These are phyloP conservation scores for Agaricus bisporus DNA, from an alignment of 768 basidiomycete genomes.

Conservation along the genomic window DNA sequence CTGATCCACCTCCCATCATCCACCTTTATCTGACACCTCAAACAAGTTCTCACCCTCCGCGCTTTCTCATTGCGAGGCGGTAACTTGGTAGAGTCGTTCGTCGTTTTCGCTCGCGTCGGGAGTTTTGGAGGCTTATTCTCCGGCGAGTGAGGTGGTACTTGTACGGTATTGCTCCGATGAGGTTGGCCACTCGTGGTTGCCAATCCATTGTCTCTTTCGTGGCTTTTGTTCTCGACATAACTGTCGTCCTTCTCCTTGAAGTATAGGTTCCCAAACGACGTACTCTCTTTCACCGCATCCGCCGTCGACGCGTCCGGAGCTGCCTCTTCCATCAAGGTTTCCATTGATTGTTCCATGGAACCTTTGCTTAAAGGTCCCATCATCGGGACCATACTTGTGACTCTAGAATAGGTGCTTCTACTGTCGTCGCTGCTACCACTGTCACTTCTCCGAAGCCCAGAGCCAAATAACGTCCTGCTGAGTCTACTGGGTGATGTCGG, in stretches of 20 bases:
- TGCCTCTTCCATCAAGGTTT: slow-evolving; percentile 13
- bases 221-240: neutral
- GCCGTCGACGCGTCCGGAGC: slow-evolving; percentile 16
- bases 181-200: slow-evolving; percentile 17
- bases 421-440: slow-evolving; percentile 25
- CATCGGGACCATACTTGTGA: slow-evolving; percentile 10
- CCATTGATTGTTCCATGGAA: slow-evolving; percentile 13
- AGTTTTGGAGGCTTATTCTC: slow-evolving; percentile 46
- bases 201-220: slow-evolving; percentile 2
- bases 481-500: slow-evolving; percentile 33
- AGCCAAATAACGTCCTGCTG: slow-evolving; percentile 34
- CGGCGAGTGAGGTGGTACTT: slow-evolving; percentile 31
- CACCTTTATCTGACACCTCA: slow-evolving; percentile 62
- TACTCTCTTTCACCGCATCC: slow-evolving; percentile 10
- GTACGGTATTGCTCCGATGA: slow-evolving; percentile 49
- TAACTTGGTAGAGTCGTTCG: slow-evolving; percentile 18
- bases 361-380: slow-evolving; percentile 6
- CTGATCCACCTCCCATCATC: slow-evolving; percentile 81
- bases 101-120: slow-evolving; percentile 50
- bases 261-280: neutral
- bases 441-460: slow-evolving; percentile 22
- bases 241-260: neutral
- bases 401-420: slow-evolving; percentile 25
- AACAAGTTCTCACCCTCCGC: slow-evolving; percentile 38
- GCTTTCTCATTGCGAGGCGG: slow-evolving; percentile 23